Base-by-base conservation (phyloP, 2,329 filamentous ascomycete genomes). In the Aureobasidium pullulans region DNA sequence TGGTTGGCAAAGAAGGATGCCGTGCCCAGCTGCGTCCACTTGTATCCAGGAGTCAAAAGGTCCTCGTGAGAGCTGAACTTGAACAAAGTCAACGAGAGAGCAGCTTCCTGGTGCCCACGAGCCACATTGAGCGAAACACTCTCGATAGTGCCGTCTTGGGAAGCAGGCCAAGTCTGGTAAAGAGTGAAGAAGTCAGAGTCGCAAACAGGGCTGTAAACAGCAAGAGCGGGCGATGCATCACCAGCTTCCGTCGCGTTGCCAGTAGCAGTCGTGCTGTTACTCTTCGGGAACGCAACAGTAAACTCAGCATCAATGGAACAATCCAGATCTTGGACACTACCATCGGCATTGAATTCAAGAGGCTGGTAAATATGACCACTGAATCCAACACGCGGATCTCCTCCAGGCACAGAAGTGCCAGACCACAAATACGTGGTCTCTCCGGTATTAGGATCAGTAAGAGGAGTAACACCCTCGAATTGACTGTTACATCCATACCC, bases 351-450 rank as follows among this genome's bases (percentile, higher is more conserved):
- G 49, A 67, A 67, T 6, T 29, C 29, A 10, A 67, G 49, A 2
- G 65, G 64, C 57, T 67, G 66, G 46, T 66, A 67, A 11, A 64
- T 65, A 36, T 67, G 66, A 8, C 66, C 65, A 2, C 63, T 57
- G 11, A 61, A 66, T 1, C 64, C 66, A 16, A 60, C 60, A 7
- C 64, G 56, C 7, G 62, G 61, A 10, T 64, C 65, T 4, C 65
- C 65, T 15, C 64, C 64, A 9, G 64, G 64, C 0, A 66, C 64
- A 6, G 53, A 57, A 5, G 66, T 66, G 16, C 62, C 63, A 57
- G 65, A 63, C 64, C 65, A 66, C 2, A 66, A 60, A 53, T 65
- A 61, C 9, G 58, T 63, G 1, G 57, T 50, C 28, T 61, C 19
- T 3, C 60, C 54, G 0, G 57, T 64, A 1, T 36, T 13, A 6